Evolutionary conservation across 1,284 basidiomycete genomes (phyloP).

Genomic region (Sutorius eximius): DNA sequence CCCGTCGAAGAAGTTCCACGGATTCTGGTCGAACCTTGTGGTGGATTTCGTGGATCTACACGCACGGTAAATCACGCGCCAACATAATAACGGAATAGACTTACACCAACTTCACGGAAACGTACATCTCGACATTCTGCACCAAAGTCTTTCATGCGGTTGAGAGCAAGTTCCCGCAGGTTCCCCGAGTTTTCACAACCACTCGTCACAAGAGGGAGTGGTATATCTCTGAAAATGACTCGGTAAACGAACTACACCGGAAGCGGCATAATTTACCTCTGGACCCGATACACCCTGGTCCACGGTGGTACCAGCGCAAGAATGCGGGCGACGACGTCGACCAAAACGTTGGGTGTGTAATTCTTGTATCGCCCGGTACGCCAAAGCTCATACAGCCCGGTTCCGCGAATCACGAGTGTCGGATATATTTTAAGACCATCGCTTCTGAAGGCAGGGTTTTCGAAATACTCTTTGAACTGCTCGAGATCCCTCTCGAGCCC

Average conservation of each 20-base stretch:
- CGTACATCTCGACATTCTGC: slow-evolving; percentile 97
- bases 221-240: slow-evolving; percentile 75
- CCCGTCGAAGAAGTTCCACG: slow-evolving; percentile 94
- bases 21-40: slow-evolving; percentile 96
- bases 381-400: slow-evolving; percentile 97
- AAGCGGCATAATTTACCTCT: slow-evolving; percentile 54
- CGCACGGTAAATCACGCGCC: slow-evolving; percentile 3
- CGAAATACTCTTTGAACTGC: slow-evolving; percentile 99
- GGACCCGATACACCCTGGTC: slow-evolving; percentile 98
- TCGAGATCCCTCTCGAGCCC: slow-evolving; percentile 97
- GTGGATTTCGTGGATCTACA: slow-evolving; percentile 95
- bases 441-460: slow-evolving; percentile 96
- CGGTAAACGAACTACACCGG: not conserved
- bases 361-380: slow-evolving; percentile 97
- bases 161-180: slow-evolving; percentile 91
- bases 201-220: slow-evolving; percentile 90
- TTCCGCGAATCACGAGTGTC: slow-evolving; percentile 96
- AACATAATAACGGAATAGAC: slow-evolving; percentile 30
- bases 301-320: slow-evolving; percentile 97
- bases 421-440: slow-evolving; percentile 99
- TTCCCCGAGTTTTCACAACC: slow-evolving; percentile 99
- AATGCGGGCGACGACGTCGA: slow-evolving; percentile 96
- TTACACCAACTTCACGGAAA: slow-evolving; percentile 95
- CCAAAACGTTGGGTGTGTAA: slow-evolving; percentile 96
- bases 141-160: slow-evolving; percentile 99